These are phyloP conservation scores for Nakataea oryzae DNA, from an alignment of 2,329 filamentous ascomycete species.

Conservation along the genomic window DNA sequence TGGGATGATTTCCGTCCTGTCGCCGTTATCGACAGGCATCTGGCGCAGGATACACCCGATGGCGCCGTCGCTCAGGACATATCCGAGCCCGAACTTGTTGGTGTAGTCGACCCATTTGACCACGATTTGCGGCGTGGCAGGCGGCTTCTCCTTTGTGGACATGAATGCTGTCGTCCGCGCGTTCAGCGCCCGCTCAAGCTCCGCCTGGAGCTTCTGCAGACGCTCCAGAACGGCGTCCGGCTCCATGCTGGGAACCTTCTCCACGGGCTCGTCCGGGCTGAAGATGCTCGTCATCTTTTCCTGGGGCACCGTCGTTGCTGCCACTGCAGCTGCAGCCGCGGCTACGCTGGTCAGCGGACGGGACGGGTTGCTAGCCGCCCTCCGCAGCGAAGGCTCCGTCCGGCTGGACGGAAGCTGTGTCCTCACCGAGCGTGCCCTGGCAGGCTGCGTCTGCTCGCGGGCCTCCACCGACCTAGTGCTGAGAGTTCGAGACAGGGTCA, in stretches of 20 bases:
- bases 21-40: slow-evolving; percentile 40
- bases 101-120: slow-evolving; percentile 85
- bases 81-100: slow-evolving; percentile 76
- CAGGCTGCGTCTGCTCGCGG: slow-evolving; percentile 12
- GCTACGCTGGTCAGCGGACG: slow-evolving; percentile 1
- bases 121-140: slow-evolving; percentile 51
- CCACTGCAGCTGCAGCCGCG: neutral
- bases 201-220: slow-evolving; percentile 44
- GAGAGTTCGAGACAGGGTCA: neutral
- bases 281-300: slow-evolving; percentile 39
- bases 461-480: slow-evolving; percentile 6
- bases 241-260: slow-evolving; percentile 38
- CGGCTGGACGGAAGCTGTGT: slow-evolving; percentile 9
- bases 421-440: slow-evolving; percentile 8
- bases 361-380: neutral
- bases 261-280: slow-evolving; percentile 39
- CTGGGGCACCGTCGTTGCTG: slow-evolving; percentile 3
- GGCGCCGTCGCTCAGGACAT: slow-evolving; percentile 72
- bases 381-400: neutral
- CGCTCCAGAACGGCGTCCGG: slow-evolving; percentile 48
- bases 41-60: slow-evolving; percentile 60
- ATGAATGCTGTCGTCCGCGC: slow-evolving; percentile 52
- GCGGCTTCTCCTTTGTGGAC: slow-evolving; percentile 39
- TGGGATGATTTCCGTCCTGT: slow-evolving; percentile 43
- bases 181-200: slow-evolving; percentile 53